Base-by-base conservation (phyloP, 768 basidiomycete genomes). In the Leccinum sublutescens region DNA sequence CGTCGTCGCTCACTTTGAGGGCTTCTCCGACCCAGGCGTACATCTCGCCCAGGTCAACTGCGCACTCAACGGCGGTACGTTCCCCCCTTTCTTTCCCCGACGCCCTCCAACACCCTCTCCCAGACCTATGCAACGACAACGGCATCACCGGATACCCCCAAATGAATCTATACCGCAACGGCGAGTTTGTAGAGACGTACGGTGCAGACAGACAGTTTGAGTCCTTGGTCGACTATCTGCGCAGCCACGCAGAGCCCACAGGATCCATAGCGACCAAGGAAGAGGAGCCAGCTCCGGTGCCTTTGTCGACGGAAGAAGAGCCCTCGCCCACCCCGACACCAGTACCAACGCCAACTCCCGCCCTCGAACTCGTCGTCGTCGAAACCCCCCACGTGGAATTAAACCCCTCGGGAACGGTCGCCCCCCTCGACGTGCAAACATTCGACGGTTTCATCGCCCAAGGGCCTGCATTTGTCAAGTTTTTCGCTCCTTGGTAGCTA, bases 401-500 rank as follows among this genome's bases (percentile, higher is more conserved):
- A 8, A 73, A 73, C 50, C 69, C 74, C 5, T 61, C 61, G 3
- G 72, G 71, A 57, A 56, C 63, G 14, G 66, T 74, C 45, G 55
- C 66, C 45, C 15, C 68, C 12, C 65, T 74, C 52, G 54, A 60
- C 29, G 62, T 68, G 0, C 67, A 75, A 10, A 72, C 76, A 1
- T 83, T 85, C 63, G 64, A 75, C 11, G 52, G 62, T 23, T 74
- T 77, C 1, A 70, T 82, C 9, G 64, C 71, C 0, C 72, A 77
- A 45, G 85, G 84, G 2, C 80, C 85, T 1, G 74, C 80, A 2
- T 85, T 89, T 64, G 77, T 89, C 71, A 88, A 89, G 69, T 98
- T 91, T 78, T 98, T 83, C 71, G 96, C 95, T 0, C 95, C 95
- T 0, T 98, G 95, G 89, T 85, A 67, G 33, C 72, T 68, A 23